These are phyloP conservation scores for Alternaria ventricosa DNA, from an alignment of 2,329 filamentous ascomycete species.

Conservation along the genomic window DNA sequence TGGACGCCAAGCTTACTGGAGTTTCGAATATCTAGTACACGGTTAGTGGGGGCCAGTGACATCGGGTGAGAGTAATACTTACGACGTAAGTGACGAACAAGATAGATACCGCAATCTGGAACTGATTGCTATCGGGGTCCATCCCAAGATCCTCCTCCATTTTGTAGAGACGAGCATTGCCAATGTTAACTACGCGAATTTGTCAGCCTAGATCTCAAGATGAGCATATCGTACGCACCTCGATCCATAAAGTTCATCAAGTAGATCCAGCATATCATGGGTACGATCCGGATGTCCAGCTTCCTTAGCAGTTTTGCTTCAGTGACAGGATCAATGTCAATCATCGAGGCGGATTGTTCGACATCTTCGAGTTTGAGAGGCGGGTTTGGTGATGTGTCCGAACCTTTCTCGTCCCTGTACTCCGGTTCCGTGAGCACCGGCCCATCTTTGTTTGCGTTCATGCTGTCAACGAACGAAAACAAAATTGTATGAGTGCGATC, in stretches of 20 bases:
- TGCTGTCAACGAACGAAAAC: not conserved
- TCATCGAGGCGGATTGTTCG: slow-evolving; percentile 10
- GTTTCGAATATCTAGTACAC: slow-evolving; percentile 49
- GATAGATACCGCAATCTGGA: slow-evolving; percentile 32
- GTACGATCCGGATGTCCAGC: slow-evolving; percentile 57
- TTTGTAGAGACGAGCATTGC: slow-evolving; percentile 51
- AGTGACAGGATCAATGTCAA: slow-evolving; percentile 51
- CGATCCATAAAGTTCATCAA: slow-evolving; percentile 56
- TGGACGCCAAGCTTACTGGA: slow-evolving; percentile 51
- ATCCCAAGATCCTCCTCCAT: slow-evolving; percentile 29
- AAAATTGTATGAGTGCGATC: not conserved
- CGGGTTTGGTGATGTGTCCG: slow-evolving; percentile 15
- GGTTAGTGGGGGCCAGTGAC: slow-evolving; percentile 16
- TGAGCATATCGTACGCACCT: slow-evolving; percentile 33
- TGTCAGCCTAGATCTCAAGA: not conserved
- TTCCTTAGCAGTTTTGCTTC: slow-evolving; percentile 57
- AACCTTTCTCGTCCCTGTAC: slow-evolving; percentile 18
- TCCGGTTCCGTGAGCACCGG: slow-evolving; percentile 4
- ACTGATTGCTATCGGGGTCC: slow-evolving; percentile 20
- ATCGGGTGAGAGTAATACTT: slow-evolving; percentile 1
- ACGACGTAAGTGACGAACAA: slow-evolving; percentile 35
- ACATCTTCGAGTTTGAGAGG: slow-evolving; percentile 22
- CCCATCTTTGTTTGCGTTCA: slow-evolving; percentile 1
- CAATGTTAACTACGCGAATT: slow-evolving; percentile 28
- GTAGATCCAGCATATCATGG: slow-evolving; percentile 64